These are phyloP conservation scores for Leishmania gerbilli DNA, from an alignment of 208 protist species.

Conservation along the genomic window DNA sequence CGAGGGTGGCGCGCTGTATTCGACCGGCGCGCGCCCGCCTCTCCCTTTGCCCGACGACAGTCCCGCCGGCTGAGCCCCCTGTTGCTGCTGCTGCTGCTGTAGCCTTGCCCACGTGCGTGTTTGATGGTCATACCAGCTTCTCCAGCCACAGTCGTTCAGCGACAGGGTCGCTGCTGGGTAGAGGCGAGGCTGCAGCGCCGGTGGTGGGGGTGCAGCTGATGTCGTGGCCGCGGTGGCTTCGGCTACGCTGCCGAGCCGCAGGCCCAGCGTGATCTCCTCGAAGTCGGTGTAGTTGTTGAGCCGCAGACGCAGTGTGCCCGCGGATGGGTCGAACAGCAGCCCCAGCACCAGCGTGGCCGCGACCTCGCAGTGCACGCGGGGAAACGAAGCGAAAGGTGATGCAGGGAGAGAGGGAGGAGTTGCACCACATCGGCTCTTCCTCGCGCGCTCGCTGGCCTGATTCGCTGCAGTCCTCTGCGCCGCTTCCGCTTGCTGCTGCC, in stretches of 20 bases:
- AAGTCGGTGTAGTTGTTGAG: conserved; percentile 30
- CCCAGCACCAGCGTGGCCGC: conserved; percentile 21
- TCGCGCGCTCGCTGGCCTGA: too few species aligned
- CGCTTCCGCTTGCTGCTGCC: conserved; percentile 1
- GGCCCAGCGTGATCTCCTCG: conserved; percentile 13
- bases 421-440: not conserved
- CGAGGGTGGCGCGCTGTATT: not conserved
- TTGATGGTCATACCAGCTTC: conserved; percentile 28
- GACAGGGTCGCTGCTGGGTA: conserved; percentile 34
- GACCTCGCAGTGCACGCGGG: not conserved
- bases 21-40: not conserved
- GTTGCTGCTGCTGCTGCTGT: conserved; percentile 10
- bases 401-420: not conserved
- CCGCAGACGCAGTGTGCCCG: conserved; percentile 19
- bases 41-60: not conserved
- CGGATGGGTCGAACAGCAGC: conserved; percentile 13
- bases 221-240: not conserved
- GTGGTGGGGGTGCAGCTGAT: not conserved
- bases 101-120: conserved; percentile 16
- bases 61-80: not conserved
- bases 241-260: not conserved
- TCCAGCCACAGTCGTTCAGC: conserved; percentile 29
- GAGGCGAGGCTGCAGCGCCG: not conserved
- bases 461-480: too few species aligned
- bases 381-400: not conserved